phyloP scores from a whole-genome alignment of 805 yeast genomes.

The Yarrowia divulgata region DNA sequence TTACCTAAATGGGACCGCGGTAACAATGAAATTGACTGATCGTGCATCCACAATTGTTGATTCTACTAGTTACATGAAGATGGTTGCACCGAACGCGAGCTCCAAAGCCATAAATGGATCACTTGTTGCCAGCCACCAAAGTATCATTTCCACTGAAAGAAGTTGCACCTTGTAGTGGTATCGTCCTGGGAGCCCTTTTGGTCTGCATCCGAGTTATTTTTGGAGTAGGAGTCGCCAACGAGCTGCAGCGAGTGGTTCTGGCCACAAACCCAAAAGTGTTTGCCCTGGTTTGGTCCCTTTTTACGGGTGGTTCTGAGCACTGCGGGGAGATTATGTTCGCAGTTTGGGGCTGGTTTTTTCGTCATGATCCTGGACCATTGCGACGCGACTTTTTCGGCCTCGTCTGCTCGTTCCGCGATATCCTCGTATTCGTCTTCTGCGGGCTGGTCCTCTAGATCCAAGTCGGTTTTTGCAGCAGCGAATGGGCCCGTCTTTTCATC shows the following conservation, averaged over 20 bases:
- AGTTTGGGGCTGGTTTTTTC: slow-evolving; percentile 40
- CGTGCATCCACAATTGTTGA: not conserved
- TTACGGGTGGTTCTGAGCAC: slow-evolving; percentile 47
- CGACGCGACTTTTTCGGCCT: slow-evolving; percentile 21
- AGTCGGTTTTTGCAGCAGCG: not conserved
- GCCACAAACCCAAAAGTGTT: slow-evolving; percentile 53
- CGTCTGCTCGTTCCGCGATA: slow-evolving; percentile 2
- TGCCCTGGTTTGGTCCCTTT: slow-evolving; percentile 51
- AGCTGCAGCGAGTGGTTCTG: slow-evolving; percentile 39
- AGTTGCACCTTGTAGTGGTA: slow-evolving; percentile 11
- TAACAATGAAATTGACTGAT: not conserved
- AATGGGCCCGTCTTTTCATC: not conserved
- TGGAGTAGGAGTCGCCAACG: not conserved
- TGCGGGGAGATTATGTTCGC: slow-evolving; percentile 51
- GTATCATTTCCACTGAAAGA: slow-evolving; percentile 40
- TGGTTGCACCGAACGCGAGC: no score
- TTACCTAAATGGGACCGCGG: not conserved
- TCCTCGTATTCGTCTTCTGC: not conserved
- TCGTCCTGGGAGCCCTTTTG: slow-evolving; percentile 1
- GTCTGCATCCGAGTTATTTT: no score
- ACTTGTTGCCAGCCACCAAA: no score
- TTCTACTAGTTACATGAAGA: no score
- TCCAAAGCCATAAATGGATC: no score
- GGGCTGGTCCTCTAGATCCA: no score
- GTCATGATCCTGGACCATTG: slow-evolving; percentile 33